Evolutionary conservation across 176 grass and related monocot genomes (phyloP), one percentile per base, ranked within the genome.

Genomic region (Bothriochloa decipiens): DNA sequence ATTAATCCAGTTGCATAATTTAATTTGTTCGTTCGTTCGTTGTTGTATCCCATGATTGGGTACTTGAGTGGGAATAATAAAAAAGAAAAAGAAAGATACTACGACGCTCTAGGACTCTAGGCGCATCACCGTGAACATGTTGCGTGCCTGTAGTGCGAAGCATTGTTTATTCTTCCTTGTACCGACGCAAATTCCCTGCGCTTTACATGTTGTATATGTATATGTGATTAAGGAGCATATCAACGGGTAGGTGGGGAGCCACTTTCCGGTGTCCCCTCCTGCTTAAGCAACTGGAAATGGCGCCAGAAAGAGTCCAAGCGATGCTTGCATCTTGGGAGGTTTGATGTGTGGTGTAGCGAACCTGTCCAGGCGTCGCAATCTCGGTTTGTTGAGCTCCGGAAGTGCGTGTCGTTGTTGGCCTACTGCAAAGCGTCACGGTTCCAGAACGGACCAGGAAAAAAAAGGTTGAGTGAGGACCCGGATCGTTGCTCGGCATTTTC

Each of bases 121-220:
- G 22, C 11, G 57, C 58, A 26, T 62, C n/a, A 62, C 58, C 58
- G 25, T 62, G 58, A 62, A 60, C 45, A 37, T 8, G 43, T 36
- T 63, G 61, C 80, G 75, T 74, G 27, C 29, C 32, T 75, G 72
- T 36, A 65, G 72, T 23, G 55, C 9, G 67, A 75, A 85, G 70
- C 77, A 49, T 81, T 39, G 77, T 82, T 86, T 79, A 73, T 83
- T 90, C 58, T 12, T 82, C 11, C 11, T 76, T 71, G 50, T 10
- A 25, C 53, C 18, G 69, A 71, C 55, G 71, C 1, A 37, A 72
- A 66, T 13, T 22, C 41, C 67, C 26, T 49, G 43, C 33, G 15
- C 32, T 42, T 14, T 55, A 18, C 37, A 22, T 12, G 37, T 55
- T 70, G 33, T 32, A 32, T 32, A 35, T n/a, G n/a, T n/a, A n/a